Evolutionary conservation across 805 yeast genomes (phyloP).

Genomic region (Isabelozyma heimii): DNA sequence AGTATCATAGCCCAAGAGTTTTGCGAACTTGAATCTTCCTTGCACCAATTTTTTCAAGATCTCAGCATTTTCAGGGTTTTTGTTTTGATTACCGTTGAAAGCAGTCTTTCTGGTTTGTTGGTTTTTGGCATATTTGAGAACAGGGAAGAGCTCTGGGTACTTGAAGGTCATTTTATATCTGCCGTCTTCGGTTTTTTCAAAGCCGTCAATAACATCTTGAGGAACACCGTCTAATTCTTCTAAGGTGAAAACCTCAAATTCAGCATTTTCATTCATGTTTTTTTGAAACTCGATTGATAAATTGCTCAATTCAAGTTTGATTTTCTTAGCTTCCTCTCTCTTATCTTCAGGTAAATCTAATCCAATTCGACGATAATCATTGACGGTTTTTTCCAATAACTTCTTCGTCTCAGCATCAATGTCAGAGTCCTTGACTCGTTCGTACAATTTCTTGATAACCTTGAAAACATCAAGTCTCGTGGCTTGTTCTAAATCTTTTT

Average conservation of each 20-base stretch:
- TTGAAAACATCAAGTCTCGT: conserved; percentile 64
- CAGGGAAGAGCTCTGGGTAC: conserved; percentile 77
- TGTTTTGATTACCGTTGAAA: conserved; percentile 64
- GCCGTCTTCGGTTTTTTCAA: conserved; percentile 44
- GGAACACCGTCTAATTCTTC: conserved; percentile 78
- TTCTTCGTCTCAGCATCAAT: conserved; percentile 56
- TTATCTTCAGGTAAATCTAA: conserved; percentile 55
- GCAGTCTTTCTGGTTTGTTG: conserved; percentile 67
- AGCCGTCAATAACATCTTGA: conserved; percentile 55
- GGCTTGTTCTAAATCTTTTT: conserved; percentile 60
- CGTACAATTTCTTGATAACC: conserved; percentile 53
- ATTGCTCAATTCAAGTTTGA: conserved; percentile 59
- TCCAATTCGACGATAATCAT: conserved; percentile 65
- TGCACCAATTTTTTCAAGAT: conserved; percentile 59
- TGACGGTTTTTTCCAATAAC: conserved; percentile 54
- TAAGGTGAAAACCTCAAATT: conserved; percentile 53
- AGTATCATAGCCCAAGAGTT: conserved; percentile 60
- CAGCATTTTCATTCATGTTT: conserved; percentile 71
- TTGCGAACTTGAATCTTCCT: conserved; percentile 61
- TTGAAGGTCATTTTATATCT: conserved; percentile 68
- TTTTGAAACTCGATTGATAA: conserved; percentile 57
- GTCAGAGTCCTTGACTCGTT: conserved; percentile 20
- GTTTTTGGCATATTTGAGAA: conserved; percentile 65
- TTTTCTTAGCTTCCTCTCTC: conserved; percentile 53
- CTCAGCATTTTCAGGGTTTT: conserved; percentile 61